Evolutionary conservation across 192 early-diverging fungal species (phyloP), one percentile per base, ranked within the genome.

Genomic region (Podila clonocystis): DNA sequence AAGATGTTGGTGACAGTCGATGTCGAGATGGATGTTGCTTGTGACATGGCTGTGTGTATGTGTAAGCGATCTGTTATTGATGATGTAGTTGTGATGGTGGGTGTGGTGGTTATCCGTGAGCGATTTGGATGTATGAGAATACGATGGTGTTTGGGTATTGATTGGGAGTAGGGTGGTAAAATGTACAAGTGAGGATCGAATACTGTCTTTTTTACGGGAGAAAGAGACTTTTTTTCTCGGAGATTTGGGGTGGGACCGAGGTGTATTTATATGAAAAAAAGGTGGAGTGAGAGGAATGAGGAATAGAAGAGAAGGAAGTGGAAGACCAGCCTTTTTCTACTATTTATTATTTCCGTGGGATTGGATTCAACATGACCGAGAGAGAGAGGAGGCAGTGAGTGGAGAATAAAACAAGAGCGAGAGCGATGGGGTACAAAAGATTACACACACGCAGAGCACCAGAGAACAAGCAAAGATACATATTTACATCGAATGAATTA

Each of bases 1-100:
- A 73, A 36, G 28, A 73, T 50, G 36, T 80, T 80, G 65, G 66
- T 59, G 45, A 72, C 57, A 66, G 72, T 24, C 28, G 77, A 72
- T 24, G 77, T 62, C 8, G 76, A 58, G 17, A 72, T 63, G 4
- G 74, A 55, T 9, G 68, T 24, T 20, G 61, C 68, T 61, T 65
- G 62, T 66, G 75, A 55, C 52, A 55, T 55, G 52, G n/a, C 24
- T 6, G 20, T 64, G 50, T 50, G 30, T 30, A 2, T 62, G 59
- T 52, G 33, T 36, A 36, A 19, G 1, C 17, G 15, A 24, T 31
- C 7, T 58, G 58, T 13, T 15, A 31, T 33, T 22, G 41, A 17
- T 45, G 0, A 45, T 15, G 41, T 45, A 45, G 41, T 45, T 45
- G 13, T 17, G 8, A 6, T 36, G 34, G 34, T 36, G 11, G 41